Base-by-base conservation (phyloP, 441 rosid species). In the Arabidopsis lyrata region DNA sequence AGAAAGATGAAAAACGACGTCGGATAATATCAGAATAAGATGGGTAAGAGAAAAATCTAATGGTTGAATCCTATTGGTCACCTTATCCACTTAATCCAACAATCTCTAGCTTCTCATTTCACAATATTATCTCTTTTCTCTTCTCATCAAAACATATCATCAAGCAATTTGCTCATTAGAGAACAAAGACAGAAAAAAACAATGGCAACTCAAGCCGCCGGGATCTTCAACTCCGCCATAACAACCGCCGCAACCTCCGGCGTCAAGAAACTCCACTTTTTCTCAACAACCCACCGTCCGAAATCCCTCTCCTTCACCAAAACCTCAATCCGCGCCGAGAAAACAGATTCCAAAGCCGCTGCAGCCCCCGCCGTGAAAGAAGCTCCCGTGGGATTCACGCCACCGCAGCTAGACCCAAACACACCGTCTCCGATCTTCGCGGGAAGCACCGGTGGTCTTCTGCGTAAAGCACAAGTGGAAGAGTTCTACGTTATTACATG, bases 381-480 rank as follows among this genome's bases (percentile, higher is more conserved):
- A 52, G 91, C 91, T 3, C 97, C 94, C 0, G 90, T 82, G 0
- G 98, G 98, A 0, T 92, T 92, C 86, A 90, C 90, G 1, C 92
- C 93, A 0, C 95, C 92, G 0, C 83, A 89, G 78, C 59, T 90
- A 67, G 95, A 88, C 79, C 93, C 84, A 2, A 87, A 66, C 78
- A 88, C 93, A 29, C 96, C 91, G 16, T 90, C 97, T 2, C 95
- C 92, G 39, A 90, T 92, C 67, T 92, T 92, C n/a, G 85, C 88
- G 4, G 96, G 97, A 58, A 87, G 92, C 90, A 86, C 95, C 0
- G 95, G 96, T 2, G 95, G 95, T 0, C 72, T 92, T 42, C 63
- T 88, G 6, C 78, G 86, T 8, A 92, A 88, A 66, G 95, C 98
- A n/a, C 91, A 79, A 53, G 95, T 89, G 0, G 97, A 91, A 72